Conservation (phyloP, 805 yeast species). For the Candida methanosorbosa region DNA sequence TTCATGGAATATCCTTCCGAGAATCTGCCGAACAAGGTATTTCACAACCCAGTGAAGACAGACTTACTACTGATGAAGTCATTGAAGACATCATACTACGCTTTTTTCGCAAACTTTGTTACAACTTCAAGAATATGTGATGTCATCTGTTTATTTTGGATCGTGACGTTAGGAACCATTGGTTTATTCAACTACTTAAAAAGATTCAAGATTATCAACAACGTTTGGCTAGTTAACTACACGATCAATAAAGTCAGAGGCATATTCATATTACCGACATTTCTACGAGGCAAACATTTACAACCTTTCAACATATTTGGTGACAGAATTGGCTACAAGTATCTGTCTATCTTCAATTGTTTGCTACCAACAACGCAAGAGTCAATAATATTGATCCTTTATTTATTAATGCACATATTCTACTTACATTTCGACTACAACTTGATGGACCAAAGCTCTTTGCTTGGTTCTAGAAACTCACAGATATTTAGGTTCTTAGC, state of each 20-base stretch:
- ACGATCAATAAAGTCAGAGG: conserved; percentile 10
- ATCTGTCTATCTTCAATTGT: conserved; percentile 9
- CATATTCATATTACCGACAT: conserved; percentile 13
- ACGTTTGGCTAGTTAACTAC: conserved; percentile 3
- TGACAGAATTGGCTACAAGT: neutral
- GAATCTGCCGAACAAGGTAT: too few relatives aligned
- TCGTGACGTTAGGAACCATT: conserved; percentile 6
- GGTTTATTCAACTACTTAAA: conserved; percentile 11
- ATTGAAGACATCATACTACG: conserved; percentile 9
- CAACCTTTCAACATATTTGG: conserved; percentile 15
- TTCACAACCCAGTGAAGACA: conserved; percentile 11
- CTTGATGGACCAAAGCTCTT: conserved; percentile 4
- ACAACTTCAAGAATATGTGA: conserved; percentile 7
- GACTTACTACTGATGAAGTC: conserved; percentile 2
- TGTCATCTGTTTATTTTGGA: conserved; percentile 15
- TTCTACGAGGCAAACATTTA: conserved; percentile 10
- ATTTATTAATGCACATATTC: conserved; percentile 6
- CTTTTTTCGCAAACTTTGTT: conserved; percentile 13
- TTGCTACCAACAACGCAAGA: conserved; percentile 21
- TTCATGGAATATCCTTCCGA: neutral
- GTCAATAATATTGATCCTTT: conserved; percentile 8
- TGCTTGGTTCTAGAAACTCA: conserved; percentile 9
- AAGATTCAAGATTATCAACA: conserved; percentile 3
- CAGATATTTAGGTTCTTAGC: conserved; percentile 35
- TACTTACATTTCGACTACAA: conserved; percentile 8